phyloP scores from a whole-genome alignment of 2,329 filamentous ascomycete genomes.

The Aspergillus flavus region DNA sequence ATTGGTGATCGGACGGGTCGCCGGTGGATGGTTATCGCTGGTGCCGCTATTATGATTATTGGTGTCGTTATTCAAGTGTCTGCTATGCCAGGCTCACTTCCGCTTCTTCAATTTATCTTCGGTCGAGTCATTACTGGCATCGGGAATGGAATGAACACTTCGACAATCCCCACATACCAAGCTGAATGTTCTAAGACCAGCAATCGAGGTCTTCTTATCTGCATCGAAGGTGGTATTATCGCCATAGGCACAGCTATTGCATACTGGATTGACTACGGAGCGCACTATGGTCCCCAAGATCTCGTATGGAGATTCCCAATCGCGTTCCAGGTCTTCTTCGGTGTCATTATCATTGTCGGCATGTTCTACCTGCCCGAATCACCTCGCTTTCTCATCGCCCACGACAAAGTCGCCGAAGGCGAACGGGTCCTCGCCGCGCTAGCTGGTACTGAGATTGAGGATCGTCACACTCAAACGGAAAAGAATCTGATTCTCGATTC shows the following conservation, averaged over 20 bases:
- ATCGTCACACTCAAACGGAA: conserved; percentile 16
- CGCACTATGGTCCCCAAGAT: conserved; percentile 14
- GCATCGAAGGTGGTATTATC: conserved; percentile 23
- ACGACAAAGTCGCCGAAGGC: conserved; percentile 19
- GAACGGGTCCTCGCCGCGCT: conserved; percentile 14
- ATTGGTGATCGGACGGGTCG: conserved; percentile 19
- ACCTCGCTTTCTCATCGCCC: conserved; percentile 21
- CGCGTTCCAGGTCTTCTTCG: conserved; percentile 22
- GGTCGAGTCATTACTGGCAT: conserved; percentile 25
- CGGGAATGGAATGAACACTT: conserved; percentile 24
- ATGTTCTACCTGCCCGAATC: conserved; percentile 22
- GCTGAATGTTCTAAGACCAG: conserved; percentile 22
- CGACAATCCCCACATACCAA: conserved; percentile 24
- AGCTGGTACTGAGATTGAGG: conserved; percentile 13
- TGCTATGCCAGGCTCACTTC: conserved; percentile 15
- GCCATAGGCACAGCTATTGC: conserved; percentile 20
- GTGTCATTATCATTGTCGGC: conserved; percentile 21
- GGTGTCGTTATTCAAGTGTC: conserved; percentile 22
- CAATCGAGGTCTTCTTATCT: conserved; percentile 23
- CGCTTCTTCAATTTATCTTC: conserved; percentile 23
- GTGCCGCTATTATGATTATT: conserved; percentile 20
- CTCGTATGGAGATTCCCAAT: conserved; percentile 23
- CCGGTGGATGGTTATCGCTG: conserved; percentile 18
- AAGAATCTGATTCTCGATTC: conserved; percentile 17
- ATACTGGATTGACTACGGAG: conserved; percentile 24